phyloP scores from a whole-genome alignment of 805 yeast species.

The Saturnispora diversa region DNA sequence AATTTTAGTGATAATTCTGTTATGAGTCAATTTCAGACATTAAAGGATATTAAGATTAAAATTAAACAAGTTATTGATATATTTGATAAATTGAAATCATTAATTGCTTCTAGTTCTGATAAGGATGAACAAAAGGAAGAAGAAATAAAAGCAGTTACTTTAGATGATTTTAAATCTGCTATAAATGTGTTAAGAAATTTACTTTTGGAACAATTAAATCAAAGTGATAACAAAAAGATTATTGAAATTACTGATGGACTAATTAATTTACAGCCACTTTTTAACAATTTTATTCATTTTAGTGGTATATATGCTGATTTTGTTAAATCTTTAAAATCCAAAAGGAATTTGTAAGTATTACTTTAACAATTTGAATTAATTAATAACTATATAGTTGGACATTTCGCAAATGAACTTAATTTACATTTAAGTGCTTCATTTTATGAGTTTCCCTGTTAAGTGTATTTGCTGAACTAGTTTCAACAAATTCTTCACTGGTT shows the following conservation, averaged over 20 bases:
- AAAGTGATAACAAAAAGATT: conserved; percentile 23
- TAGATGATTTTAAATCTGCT: conserved; percentile 31
- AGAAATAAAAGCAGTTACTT: conserved; percentile 14
- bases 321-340: conserved; percentile 34
- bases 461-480: background rate
- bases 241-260: conserved; percentile 40
- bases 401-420: background rate
- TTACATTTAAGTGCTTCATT: background rate
- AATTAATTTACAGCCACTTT: conserved; percentile 42
- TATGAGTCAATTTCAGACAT: conserved; percentile 34
- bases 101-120: conserved; percentile 25
- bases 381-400: too few species aligned
- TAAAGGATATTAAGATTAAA: conserved; percentile 39
- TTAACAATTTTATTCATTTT: conserved; percentile 45
- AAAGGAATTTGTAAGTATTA: conserved; percentile 7
- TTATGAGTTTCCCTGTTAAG: conserved; percentile 8
- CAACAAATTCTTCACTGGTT: conserved; percentile 11
- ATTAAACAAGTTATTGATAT: conserved; percentile 31
- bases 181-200: conserved; percentile 39
- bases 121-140: conserved; percentile 1
- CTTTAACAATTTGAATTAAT: background rate
- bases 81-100: conserved; percentile 37
- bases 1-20: conserved; percentile 7
- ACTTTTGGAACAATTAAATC: conserved; percentile 11
- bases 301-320: conserved; percentile 43